Evolutionary conservation across 345 rosid species (phyloP), one percentile per base, ranked within the genome.

Genomic region (Salix exigua): DNA sequence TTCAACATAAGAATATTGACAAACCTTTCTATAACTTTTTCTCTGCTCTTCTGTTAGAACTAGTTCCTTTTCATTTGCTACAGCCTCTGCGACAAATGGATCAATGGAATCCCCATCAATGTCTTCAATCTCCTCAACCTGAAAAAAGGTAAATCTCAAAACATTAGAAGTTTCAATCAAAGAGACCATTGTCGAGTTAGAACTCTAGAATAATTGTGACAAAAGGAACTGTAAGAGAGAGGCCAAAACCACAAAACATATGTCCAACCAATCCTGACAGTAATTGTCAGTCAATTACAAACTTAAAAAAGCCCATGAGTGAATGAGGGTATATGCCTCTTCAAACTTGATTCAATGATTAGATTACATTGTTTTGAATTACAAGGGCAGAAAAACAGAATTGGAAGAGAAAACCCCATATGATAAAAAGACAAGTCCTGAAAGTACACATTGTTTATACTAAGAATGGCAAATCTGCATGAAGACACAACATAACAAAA

Each of bases 51-150:
- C 98, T 48, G 98, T 86, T 79, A 92, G 94, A 82, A 85, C 74
- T 72, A 87, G 81, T 70, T 92, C 97, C 83, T 80, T 86, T 84
- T 96, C 98, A 74, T 92, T 91, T 77, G 84, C 92, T 75, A 96
- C 72, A 70, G 98, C 99, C 87, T 87, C 97, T 21, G 94, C 96
- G 46, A 94, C 63, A 74, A 89, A 89, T 16, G 94, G 97, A 79
- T 96, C 94, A 79, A 81, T 79, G 18, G 85, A 82, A 85, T 80
- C 79, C 70, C 77, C 88, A 76, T 94, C 96, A 76, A 96, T 86
- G 76, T 96, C 99, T 55, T 89, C 95, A 86, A 96, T 94, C 89
- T 96, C 99, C 85, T 96, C 99, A 71, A 96, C 97, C 99, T 96
- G 88, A 62, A 68, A 73, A 68, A 75, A 16, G 53, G 17, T 11